Conservation (phyloP, 495 filamentous ascomycete species). For the Neurospora cerealis region DNA sequence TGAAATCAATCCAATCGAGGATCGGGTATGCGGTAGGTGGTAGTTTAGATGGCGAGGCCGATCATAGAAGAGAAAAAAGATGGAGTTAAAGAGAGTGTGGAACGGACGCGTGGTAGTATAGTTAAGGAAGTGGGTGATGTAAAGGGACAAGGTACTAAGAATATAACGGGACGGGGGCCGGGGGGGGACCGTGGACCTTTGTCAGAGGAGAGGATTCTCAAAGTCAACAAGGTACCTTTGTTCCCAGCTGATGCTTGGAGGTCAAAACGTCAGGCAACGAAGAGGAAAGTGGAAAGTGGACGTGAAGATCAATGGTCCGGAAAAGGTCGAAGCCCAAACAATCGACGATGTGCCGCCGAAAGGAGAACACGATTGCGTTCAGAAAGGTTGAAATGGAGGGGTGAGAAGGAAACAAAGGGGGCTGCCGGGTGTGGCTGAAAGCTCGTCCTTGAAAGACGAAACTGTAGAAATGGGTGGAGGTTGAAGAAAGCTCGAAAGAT, state of each 20-base stretch:
- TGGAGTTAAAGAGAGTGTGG: slow-evolving; percentile 15
- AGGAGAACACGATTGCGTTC: not conserved
- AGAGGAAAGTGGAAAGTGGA: not conserved
- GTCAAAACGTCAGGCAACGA: not conserved
- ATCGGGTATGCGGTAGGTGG: slow-evolving; percentile 1
- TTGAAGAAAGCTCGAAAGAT: not conserved
- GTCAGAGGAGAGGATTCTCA: slow-evolving; percentile 7
- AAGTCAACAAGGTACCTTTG: slow-evolving; percentile 3
- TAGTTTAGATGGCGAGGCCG: slow-evolving; percentile 10
- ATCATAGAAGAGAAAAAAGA: slow-evolving; percentile 15
- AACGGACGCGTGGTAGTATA: slow-evolving; percentile 6
- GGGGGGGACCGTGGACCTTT: not conserved
- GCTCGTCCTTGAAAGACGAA: not conserved
- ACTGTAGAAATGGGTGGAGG: not conserved
- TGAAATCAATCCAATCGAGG: not conserved
- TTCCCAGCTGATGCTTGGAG: slow-evolving; percentile 6
- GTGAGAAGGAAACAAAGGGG: not conserved
- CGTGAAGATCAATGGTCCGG: not conserved
- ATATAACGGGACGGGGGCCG: slow-evolving; percentile 2
- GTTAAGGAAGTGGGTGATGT: slow-evolving; percentile 4
- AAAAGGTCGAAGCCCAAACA: not conserved
- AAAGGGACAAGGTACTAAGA: slow-evolving; percentile 8
- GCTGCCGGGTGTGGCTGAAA: not conserved
- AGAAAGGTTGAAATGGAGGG: not conserved
- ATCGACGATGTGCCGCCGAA: not conserved